Evolutionary conservation across 2,329 filamentous ascomycete genomes (phyloP), one percentile per base, ranked within the genome.

Genomic region (Hawksworthiomyces lignivorus): DNA sequence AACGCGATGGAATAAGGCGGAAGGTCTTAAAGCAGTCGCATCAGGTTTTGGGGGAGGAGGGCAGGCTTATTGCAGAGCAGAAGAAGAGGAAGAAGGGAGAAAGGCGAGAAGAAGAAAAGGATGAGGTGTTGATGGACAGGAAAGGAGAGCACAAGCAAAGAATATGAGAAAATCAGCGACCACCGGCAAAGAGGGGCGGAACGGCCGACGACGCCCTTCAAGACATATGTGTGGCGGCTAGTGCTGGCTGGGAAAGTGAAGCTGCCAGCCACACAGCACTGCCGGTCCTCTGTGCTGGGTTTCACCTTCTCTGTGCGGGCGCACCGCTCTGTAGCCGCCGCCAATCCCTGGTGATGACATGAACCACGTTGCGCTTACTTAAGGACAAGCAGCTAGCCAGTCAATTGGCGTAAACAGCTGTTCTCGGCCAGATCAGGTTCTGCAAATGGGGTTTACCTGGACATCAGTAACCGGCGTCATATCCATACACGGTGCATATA

Each of bases 281-380:
- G 8, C 22, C 18, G 24, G 27, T n/a, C 38, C 15, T 24, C 15
- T 10, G 31, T 30, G 35, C 35, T 18, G 27, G 27, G 6, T 36
- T 31, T n/a, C n/a, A n/a, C n/a, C n/a, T n/a, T n/a, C n/a, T n/a
- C n/a, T n/a, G n/a, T n/a, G n/a, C n/a, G n/a, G n/a, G n/a, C n/a
- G n/a, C 32, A 5, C 8, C 36, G 17, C 15, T 37, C 20, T 22
- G 12, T 15, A 40, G 32, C n/a, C 24, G 26, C 39, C n/a, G 32
- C 39, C 39, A 41, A 41, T 41, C 38, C 38, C 8, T 26, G 39
- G 31, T 24, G 31, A 22, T 29, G 39, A 40, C 31, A 41, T 22
- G 39, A 35, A 18, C 24, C 39, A 41, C 32, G 39, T 30, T 27
- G 14, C 19, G 39, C 39, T 41, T 36, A 41, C 17, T 22, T 29